phyloP scores from a whole-genome alignment of 2,329 filamentous ascomycete genomes.

The Aspergillus candidus region DNA sequence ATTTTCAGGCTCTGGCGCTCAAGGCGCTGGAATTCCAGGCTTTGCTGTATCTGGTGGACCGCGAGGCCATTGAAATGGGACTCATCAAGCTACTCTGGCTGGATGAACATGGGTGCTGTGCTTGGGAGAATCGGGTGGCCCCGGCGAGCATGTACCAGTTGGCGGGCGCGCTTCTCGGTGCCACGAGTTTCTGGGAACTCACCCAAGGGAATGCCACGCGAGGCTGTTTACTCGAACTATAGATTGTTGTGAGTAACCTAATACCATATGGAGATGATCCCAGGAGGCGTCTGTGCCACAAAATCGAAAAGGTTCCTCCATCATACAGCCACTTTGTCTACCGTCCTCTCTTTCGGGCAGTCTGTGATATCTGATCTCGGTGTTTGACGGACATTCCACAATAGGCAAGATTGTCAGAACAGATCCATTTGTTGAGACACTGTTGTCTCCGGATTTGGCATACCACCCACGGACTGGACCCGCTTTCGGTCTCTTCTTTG shows the following conservation, averaged over 20 bases:
- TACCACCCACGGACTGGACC: too few species aligned
- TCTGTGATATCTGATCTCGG: too few species aligned
- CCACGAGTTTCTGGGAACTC: background rate
- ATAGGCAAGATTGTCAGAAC: too few species aligned
- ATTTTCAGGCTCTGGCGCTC: background rate
- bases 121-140: constrained; percentile 1
- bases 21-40: background rate
- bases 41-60: background rate
- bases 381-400: too few species aligned
- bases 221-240: background rate
- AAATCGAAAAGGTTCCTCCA: too few species aligned
- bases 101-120: background rate
- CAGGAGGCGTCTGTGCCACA: too few species aligned
- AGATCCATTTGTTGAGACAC: too few species aligned
- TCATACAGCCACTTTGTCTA: too few species aligned
- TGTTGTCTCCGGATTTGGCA: too few species aligned
- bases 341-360: too few species aligned
- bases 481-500: too few species aligned
- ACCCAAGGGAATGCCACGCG: background rate
- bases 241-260: background rate
- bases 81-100: background rate
- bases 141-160: background rate
- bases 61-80: background rate
- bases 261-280: too few species aligned
- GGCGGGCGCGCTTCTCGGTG: background rate